Percentiles rank a stretch among this genome's conserved stretches.
Conservation (phyloP, 1,139 yeast genomes). For the Zygoascus hellenicus region DNA sequence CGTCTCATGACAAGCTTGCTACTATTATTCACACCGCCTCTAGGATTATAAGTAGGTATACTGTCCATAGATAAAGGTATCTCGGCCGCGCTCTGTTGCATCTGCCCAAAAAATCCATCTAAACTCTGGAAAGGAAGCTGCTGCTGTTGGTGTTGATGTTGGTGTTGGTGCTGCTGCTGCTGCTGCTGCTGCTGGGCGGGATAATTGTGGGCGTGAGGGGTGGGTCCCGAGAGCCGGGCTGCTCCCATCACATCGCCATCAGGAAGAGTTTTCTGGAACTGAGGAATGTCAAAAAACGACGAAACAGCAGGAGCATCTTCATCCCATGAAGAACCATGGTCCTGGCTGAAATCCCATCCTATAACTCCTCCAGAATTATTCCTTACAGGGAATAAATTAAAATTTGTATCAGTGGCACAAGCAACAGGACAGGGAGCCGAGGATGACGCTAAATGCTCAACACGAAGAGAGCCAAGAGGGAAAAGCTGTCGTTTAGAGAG, state of each 20-base stretch:
- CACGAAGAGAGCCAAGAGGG: constrained; percentile 5
- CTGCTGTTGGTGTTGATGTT: not conserved
- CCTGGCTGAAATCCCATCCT: constrained; percentile 24
- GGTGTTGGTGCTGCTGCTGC: not conserved
- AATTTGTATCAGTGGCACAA: constrained; percentile 26
- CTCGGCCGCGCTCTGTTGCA: not conserved
- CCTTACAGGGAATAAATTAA: constrained; percentile 23
- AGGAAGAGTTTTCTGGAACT: not conserved
- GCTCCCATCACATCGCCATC: not conserved
- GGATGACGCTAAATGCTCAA: not conserved
- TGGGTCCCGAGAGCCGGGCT: not conserved
- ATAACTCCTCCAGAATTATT: constrained; percentile 24
- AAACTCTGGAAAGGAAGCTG: not conserved
- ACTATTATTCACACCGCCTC: not conserved
- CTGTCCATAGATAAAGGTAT: constrained; percentile 3
- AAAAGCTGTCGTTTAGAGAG: constrained; percentile 1
- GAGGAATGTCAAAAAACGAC: not conserved
- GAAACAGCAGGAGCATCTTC: constrained; percentile 2
- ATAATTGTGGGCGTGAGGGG: not conserved
- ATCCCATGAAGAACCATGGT: constrained; percentile 4
- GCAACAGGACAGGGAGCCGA: constrained; percentile 20
- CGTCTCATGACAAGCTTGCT: constrained; percentile 14
- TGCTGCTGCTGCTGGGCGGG: not conserved
- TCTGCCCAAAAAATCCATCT: not conserved
- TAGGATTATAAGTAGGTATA: not conserved